A percentile compares a stretch with the other conserved stretches of the same genome.
phyloP scores from a whole-genome alignment of 768 basidiomycete species.

The Macrolepiota dolichaula region DNA sequence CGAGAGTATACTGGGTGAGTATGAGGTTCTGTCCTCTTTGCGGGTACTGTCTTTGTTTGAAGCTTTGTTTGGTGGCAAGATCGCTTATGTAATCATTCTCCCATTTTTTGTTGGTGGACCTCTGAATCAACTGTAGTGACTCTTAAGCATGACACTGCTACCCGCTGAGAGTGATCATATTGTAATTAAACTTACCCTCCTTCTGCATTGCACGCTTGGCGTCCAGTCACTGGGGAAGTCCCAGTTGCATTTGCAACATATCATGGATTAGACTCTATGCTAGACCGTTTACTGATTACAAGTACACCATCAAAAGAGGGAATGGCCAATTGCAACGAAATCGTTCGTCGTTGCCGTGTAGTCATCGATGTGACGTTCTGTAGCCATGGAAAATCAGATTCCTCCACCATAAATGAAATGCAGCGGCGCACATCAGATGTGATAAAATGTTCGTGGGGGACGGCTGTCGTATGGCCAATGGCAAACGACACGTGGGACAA shows the following conservation, averaged over 20 bases:
- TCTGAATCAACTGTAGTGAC: not conserved
- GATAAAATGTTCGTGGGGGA: not conserved
- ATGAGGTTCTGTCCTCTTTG: constrained; percentile 14
- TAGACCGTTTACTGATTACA: not conserved
- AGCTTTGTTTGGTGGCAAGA: constrained; percentile 33
- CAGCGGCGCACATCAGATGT: not conserved
- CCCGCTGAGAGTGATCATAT: too few species aligned
- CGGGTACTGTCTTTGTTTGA: constrained; percentile 32
- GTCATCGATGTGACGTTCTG: not conserved
- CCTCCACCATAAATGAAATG: not conserved
- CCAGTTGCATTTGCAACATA: not conserved
- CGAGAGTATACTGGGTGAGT: constrained; percentile 18
- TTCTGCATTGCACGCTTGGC: too few species aligned
- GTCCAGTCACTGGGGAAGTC: not conserved
- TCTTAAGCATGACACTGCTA: not conserved
- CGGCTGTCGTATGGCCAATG: not conserved
- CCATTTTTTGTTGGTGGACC: not conserved
- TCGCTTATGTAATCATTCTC: constrained; percentile 19
- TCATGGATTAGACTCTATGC: not conserved
- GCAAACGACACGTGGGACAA: not conserved
- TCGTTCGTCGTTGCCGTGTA: not conserved
- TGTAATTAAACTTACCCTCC: too few species aligned
- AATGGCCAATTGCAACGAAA: not conserved
- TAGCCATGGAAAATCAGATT: not conserved
- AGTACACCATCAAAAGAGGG: not conserved